A percentile compares a stretch with the other conserved stretches of the same genome.
Conservation (phyloP, 768 basidiomycete species). For the Pleurotus tuber-regium region DNA sequence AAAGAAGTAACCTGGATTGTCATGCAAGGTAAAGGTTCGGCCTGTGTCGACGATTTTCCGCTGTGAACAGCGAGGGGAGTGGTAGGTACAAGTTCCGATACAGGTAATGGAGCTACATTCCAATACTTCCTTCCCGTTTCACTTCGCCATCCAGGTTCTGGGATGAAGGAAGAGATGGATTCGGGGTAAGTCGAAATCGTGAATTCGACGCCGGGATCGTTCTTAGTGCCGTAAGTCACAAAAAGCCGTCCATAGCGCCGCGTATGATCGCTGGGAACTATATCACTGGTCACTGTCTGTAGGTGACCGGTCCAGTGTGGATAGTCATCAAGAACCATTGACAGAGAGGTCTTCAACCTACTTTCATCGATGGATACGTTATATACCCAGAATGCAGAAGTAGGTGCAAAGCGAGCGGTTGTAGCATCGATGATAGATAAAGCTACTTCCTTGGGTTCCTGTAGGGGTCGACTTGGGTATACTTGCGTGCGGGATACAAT, state of each 20-base stretch:
- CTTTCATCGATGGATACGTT: slow-evolving; percentile 12
- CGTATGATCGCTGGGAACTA: slow-evolving; percentile 19
- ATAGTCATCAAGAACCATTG: slow-evolving; percentile 24
- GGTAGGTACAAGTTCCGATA: slow-evolving; percentile 19
- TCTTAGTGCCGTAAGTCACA: slow-evolving; percentile 20
- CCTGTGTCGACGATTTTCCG: slow-evolving; percentile 14
- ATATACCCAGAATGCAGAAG: slow-evolving; percentile 28
- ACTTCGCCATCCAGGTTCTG: background rate
- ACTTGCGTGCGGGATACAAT: background rate
- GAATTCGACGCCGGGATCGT: slow-evolving; percentile 29
- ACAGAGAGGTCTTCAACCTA: slow-evolving; percentile 15
- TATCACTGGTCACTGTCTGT: slow-evolving; percentile 19
- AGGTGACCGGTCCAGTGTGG: slow-evolving; percentile 31
- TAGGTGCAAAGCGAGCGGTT: slow-evolving; percentile 22
- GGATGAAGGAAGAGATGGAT: slow-evolving; percentile 14
- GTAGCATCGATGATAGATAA: slow-evolving; percentile 30
- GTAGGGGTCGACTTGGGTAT: background rate
- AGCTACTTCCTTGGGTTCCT: background rate
- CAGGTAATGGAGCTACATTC: background rate
- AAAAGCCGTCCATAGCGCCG: slow-evolving; percentile 25
- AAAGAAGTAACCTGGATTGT: slow-evolving; percentile 33
- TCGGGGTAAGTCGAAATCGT: slow-evolving; percentile 20
- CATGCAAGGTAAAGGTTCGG: slow-evolving; percentile 25
- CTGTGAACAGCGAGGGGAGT: slow-evolving; percentile 23
- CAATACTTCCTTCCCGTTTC: background rate